phyloP scores from a whole-genome alignment of 495 filamentous ascomycete genomes.

The Xylaria nigripes region DNA sequence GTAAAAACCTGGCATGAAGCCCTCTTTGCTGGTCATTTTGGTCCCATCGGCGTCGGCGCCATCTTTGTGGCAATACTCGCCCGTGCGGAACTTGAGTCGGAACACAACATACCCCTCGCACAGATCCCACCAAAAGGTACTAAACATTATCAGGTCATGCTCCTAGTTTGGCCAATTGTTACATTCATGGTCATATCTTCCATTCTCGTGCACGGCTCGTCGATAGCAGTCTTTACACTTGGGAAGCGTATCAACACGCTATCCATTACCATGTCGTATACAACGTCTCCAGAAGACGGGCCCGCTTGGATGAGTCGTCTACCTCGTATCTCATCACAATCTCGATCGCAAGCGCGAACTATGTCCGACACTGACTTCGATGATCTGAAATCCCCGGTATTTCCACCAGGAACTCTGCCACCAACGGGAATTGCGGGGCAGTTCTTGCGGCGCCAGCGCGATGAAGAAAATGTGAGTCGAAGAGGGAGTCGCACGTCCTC shows the following conservation, averaged over 20 bases:
- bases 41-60: constrained; percentile 94
- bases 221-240: constrained; percentile 94
- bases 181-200: constrained; percentile 91
- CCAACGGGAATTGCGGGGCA: constrained; percentile 65
- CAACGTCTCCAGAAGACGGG: constrained; percentile 77
- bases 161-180: constrained; percentile 91
- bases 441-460: constrained; percentile 73
- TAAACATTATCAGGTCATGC: constrained; percentile 59
- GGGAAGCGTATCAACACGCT: constrained; percentile 98
- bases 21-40: constrained; percentile 96
- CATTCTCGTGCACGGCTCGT: constrained; percentile 94
- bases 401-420: constrained; percentile 70
- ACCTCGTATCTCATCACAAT: constrained; percentile 78
- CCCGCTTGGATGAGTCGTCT: constrained; percentile 92
- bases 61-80: constrained; percentile 93
- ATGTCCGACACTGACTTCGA: constrained; percentile 45
- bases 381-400: constrained; percentile 52
- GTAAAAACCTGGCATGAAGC: constrained; percentile 98
- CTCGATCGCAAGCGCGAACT: constrained; percentile 79
- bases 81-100: constrained; percentile 74
- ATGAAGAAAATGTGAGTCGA: constrained; percentile 57
- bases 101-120: constrained; percentile 59
- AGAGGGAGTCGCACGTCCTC: constrained; percentile 51
- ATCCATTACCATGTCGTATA: constrained; percentile 92
- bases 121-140: constrained; percentile 45